These are phyloP conservation scores for Graphilbum fragrans DNA, from an alignment of 2,329 filamentous ascomycete species.

Conservation along the genomic window DNA sequence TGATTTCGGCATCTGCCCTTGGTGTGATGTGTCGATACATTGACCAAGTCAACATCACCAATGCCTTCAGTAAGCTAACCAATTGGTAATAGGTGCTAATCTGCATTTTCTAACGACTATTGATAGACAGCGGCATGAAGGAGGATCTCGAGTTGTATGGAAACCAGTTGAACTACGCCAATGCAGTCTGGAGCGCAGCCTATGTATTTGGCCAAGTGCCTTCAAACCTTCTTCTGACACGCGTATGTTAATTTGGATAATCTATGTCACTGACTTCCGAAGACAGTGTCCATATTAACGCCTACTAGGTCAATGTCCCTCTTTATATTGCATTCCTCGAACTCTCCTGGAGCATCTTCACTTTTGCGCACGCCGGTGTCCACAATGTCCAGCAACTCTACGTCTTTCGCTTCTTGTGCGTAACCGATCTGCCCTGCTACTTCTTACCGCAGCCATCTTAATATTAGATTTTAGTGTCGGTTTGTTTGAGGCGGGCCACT, in stretches of 20 bases:
- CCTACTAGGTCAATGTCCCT: slow-evolving; percentile 22
- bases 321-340: slow-evolving; percentile 39
- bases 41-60: slow-evolving; percentile 17
- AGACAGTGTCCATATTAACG: no score
- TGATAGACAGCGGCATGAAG: slow-evolving; percentile 17
- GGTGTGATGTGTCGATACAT: slow-evolving; percentile 17
- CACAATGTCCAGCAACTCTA: slow-evolving; percentile 14
- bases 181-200: slow-evolving; percentile 26
- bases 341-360: slow-evolving; percentile 14
- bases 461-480: slow-evolving; percentile 11
- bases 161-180: slow-evolving; percentile 23
- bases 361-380: slow-evolving; percentile 15
- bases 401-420: slow-evolving; percentile 14
- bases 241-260: slow-evolving; percentile 30
- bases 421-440: background rate
- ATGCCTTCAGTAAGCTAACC: slow-evolving; percentile 13
- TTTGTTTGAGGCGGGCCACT: slow-evolving; percentile 17
- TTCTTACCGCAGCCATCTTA: background rate
- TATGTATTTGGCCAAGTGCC: slow-evolving; percentile 19
- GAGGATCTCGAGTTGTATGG: slow-evolving; percentile 18
- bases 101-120: background rate
- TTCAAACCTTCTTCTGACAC: slow-evolving; percentile 32
- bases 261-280: slow-evolving; percentile 44
- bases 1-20: slow-evolving; percentile 14
- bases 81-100: background rate